phyloP scores from a whole-genome alignment of 495 filamentous ascomycete species.

The Trichoderma virens region DNA sequence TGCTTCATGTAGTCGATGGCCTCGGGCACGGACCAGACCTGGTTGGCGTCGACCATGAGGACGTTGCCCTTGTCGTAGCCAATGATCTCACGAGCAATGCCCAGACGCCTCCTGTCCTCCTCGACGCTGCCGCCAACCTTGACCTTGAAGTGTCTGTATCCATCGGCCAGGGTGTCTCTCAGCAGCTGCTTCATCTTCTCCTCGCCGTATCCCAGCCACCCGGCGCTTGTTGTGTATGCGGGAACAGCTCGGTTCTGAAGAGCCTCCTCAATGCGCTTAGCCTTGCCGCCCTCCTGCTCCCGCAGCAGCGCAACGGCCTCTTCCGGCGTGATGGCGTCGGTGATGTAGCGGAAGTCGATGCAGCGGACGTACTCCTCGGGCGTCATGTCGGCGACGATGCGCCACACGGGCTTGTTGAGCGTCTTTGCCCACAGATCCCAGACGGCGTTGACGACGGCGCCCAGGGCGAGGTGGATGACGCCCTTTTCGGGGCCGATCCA shows the following conservation, averaged over 20 bases:
- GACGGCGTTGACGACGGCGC: conserved; percentile 83
- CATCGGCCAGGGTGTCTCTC: conserved; percentile 60
- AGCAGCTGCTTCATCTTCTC: conserved; percentile 72
- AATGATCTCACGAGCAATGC: conserved; percentile 72
- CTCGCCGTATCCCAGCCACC: conserved; percentile 90
- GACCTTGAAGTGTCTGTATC: conserved; percentile 86
- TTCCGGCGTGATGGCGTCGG: conserved; percentile 81
- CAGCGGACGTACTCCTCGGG: conserved; percentile 79
- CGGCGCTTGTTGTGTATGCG: conserved; percentile 85
- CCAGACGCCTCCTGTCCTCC: conserved; percentile 59
- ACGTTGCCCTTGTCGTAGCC: conserved; percentile 82
- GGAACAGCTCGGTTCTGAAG: conserved; percentile 65
- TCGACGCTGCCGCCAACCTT: conserved; percentile 74
- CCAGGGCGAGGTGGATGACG: conserved; percentile 86
- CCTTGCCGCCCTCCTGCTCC: conserved; percentile 54
- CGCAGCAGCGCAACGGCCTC: conserved; percentile 70
- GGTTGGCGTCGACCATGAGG: conserved; percentile 93
- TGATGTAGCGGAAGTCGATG: conserved; percentile 92
- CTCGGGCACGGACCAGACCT: conserved; percentile 89
- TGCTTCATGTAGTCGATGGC: conserved; percentile 82
- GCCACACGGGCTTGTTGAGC: conserved; percentile 82
- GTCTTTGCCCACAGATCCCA: conserved; percentile 95
- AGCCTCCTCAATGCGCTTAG: conserved; percentile 60
- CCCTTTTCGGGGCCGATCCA: conserved; percentile 97
- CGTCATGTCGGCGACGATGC: conserved; percentile 79